A percentile compares a stretch with the other conserved stretches of the same genome.
These are phyloP conservation scores for Lunasporangiospora selenospora DNA, from an alignment of 192 early-diverging fungal species.

Conservation along the genomic window DNA sequence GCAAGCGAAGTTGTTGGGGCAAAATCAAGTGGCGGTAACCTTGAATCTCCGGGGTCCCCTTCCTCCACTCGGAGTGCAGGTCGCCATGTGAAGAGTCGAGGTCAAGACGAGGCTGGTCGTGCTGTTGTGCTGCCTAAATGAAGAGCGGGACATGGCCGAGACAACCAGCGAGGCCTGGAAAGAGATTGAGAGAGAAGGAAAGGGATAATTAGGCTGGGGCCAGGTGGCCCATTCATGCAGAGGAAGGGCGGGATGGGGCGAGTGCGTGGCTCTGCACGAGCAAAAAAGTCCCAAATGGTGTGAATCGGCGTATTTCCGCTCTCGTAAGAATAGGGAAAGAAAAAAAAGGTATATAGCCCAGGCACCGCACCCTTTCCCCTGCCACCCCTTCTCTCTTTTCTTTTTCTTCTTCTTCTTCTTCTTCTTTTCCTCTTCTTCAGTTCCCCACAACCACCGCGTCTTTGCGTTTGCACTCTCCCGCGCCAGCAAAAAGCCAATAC, in stretches of 20 bases:
- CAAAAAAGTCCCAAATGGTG: not conserved
- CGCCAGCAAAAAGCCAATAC: too few species aligned
- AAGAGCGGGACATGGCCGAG: not conserved
- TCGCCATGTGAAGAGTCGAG: too few species aligned
- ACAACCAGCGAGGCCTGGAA: not conserved
- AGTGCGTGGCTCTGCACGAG: too few species aligned
- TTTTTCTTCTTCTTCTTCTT: slow-evolving; percentile 5
- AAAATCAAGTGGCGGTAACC: too few species aligned
- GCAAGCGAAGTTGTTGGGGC: too few species aligned
- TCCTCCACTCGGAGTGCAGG: too few species aligned
- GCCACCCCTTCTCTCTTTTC: not conserved
- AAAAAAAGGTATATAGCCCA: not conserved
- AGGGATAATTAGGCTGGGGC: not conserved
- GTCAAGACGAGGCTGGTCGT: too few species aligned
- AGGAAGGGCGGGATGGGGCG: too few species aligned
- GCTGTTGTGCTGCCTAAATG: too few species aligned
- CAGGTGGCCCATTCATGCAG: too few species aligned
- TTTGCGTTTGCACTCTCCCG: not conserved
- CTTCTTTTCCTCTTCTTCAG: not conserved
- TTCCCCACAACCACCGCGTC: not conserved
- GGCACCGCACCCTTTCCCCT: slow-evolving; percentile 2
- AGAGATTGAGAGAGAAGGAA: not conserved
- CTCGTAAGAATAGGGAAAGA: not conserved
- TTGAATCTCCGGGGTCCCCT: too few species aligned
- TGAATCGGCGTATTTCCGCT: not conserved